Evolutionary conservation across 345 rosid species (phyloP), one percentile per base, ranked within the genome.

Genomic region (Viola odorata): DNA sequence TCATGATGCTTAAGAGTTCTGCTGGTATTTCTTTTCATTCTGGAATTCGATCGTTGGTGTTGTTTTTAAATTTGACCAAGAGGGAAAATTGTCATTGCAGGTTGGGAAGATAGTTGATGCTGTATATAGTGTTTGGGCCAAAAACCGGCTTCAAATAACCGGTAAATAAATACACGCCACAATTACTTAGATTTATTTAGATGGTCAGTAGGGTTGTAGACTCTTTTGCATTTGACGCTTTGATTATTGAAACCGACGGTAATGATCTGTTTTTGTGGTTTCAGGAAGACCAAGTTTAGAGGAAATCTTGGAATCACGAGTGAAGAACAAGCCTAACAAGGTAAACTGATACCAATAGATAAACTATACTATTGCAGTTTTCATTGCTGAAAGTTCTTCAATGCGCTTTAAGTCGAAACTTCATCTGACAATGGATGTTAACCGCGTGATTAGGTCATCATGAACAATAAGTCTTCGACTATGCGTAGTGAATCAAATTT

Each of bases 41-140:
- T 3, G 15, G 58, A 13, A n/a, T 23, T 36, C 50, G 5, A 13
- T 8, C 7, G 5, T 62, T 61, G n/a, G 12, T 5, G 1, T 16
- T 44, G 52, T 3, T 55, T 37, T 53, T 39, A 15, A 23, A 40
- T 50, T 41, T 65, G 17, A 53, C 39, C 8, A 2, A n/a, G 32
- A 23, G 32, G 32, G 11, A 48, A 56, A 36, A 57, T 49, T 56
- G 12, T 55, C 41, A 16, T 68, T 69, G 62, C 78, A 89, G 96
- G 66, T 91, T 61, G 92, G 83, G 37, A 77, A 70, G 56, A 45
- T 91, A 68, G 96, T 85, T 57, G 92, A 85, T 65, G 81, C 84
- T 23, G 73, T 91, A 39, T 89, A 89, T 78, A 78, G 84, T 63
- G 67, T 85, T 44, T 87, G 98, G 96, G 96, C 96, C 55, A 89